phyloP scores from a whole-genome alignment of 1,284 basidiomycete genomes.

The Moesziomyces parantarcticus region DNA sequence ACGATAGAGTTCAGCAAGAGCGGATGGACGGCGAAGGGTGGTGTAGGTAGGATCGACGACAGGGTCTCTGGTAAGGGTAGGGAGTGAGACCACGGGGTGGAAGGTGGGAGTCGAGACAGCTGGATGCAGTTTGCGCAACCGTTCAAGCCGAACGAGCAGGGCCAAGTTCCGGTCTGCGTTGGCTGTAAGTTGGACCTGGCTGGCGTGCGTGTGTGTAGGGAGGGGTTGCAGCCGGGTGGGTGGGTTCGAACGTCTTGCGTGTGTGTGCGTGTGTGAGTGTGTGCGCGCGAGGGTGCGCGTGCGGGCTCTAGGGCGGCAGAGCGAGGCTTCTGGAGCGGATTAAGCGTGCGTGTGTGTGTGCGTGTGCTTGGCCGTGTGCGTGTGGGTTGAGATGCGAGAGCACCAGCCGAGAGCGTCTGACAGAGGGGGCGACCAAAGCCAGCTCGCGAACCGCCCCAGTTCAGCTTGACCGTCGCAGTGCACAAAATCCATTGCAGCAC shows the following conservation, averaged over 20 bases:
- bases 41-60: neutral
- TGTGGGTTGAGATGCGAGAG: neutral
- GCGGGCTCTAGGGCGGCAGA: neutral
- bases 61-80: neutral
- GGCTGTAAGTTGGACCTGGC: neutral
- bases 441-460: too few species aligned
- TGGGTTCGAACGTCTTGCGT: too few species aligned
- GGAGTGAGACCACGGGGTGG: neutral
- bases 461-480: neutral
- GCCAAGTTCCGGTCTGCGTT: neutral
- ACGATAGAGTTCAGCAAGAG: neutral
- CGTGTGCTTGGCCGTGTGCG: neutral
- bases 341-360: conserved; percentile 1
- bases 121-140: neutral
- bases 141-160: neutral
- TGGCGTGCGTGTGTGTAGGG: neutral
- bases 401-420: too few species aligned
- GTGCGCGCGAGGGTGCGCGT: conserved; percentile 5
- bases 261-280: conserved; percentile 7
- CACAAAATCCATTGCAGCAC: neutral
- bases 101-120: neutral
- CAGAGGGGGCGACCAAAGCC: neutral
- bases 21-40: neutral
- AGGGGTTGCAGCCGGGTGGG: too few species aligned
- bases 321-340: neutral